phyloP scores from a whole-genome alignment of 257 asterid genomes.

The Nicotiana sylvestris region DNA sequence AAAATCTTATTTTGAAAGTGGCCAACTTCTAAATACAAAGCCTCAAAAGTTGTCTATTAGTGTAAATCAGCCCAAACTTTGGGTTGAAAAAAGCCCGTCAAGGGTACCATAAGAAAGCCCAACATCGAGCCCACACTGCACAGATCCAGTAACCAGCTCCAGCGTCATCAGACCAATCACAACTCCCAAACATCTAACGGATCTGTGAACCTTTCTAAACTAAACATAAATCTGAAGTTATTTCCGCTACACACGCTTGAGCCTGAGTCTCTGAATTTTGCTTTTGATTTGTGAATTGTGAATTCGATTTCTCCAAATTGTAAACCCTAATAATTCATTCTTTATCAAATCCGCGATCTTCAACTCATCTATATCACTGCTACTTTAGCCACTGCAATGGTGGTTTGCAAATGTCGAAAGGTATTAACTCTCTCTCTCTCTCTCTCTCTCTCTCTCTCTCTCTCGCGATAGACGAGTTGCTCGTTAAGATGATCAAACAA shows the following conservation, averaged over 20 bases:
- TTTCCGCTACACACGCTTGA: constrained; percentile 5
- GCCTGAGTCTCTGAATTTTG: background rate
- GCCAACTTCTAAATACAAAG: too few relatives aligned
- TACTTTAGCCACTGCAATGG: constrained; percentile 52
- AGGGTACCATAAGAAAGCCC: background rate
- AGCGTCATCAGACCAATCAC: constrained; percentile 5
- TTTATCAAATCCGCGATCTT: constrained; percentile 28
- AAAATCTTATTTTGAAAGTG: too few relatives aligned
- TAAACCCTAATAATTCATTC: constrained; percentile 28
- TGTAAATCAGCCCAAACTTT: background rate
- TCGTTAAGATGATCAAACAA: background rate
- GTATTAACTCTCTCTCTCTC: constrained; percentile 23
- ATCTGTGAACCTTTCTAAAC: constrained; percentile 4
- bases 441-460: background rate
- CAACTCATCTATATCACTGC: constrained; percentile 18
- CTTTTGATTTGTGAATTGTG: background rate
- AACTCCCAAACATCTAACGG: constrained; percentile 8
- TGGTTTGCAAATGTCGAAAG: constrained; percentile 99
- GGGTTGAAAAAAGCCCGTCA: background rate
- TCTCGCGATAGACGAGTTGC: background rate
- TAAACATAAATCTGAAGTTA: background rate
- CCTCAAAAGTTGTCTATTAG: too few relatives aligned
- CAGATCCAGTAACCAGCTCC: background rate
- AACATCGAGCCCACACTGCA: background rate
- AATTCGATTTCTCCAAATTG: constrained; percentile 12